Conservation (phyloP, 768 basidiomycete species). For the Tremella mesenterica region DNA sequence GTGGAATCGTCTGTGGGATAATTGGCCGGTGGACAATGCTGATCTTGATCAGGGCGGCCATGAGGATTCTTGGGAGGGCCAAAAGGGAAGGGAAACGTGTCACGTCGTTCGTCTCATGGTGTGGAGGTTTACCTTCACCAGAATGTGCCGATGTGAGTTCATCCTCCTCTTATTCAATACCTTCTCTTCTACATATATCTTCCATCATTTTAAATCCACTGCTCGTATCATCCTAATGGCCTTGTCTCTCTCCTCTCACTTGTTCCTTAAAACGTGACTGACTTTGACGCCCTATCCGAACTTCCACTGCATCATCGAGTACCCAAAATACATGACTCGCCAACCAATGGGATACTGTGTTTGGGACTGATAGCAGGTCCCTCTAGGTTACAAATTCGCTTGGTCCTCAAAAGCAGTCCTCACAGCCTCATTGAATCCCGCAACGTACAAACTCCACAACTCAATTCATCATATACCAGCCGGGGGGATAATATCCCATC, state of each 20-base stretch:
- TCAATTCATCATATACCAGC: conserved; percentile 50
- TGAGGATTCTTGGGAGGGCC: conserved; percentile 57
- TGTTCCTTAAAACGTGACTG: too few species aligned
- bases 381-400: conserved; percentile 83
- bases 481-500: conserved; percentile 51
- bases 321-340: too few species aligned
- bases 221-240: too few species aligned
- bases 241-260: too few species aligned
- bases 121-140: conserved; percentile 81
- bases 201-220: too few species aligned
- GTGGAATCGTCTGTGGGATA: neutral
- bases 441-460: conserved; percentile 54
- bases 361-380: conserved; percentile 49
- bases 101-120: conserved; percentile 75
- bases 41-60: conserved; percentile 55
- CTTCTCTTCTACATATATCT: neutral
- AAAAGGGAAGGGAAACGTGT: conserved; percentile 53
- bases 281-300: too few species aligned
- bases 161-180: neutral
- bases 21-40: conserved; percentile 4
- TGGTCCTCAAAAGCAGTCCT: conserved; percentile 87
- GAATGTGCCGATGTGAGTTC: conserved; percentile 47
- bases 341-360: neutral
- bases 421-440: conserved; percentile 65
- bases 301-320: too few species aligned